Conservation (phyloP, 805 yeast genomes). For the Sugiyamaella chiloensis region DNA sequence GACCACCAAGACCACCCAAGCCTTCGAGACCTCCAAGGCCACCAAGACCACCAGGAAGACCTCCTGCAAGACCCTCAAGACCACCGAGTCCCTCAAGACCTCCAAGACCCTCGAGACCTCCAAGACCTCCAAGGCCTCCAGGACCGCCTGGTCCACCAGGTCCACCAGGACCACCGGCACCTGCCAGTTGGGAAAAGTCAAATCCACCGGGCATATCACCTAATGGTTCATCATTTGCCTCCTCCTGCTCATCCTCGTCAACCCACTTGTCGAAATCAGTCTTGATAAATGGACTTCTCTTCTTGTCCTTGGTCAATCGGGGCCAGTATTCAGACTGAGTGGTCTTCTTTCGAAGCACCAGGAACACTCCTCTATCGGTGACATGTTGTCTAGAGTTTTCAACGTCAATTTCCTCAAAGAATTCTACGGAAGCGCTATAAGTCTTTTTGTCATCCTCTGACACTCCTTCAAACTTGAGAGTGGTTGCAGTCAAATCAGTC, state of each 20-base stretch:
- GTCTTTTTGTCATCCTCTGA: conserved; percentile 41
- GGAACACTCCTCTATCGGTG: conserved; percentile 61
- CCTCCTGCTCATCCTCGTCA: conserved; percentile 97
- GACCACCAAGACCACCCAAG: conserved; percentile 8
- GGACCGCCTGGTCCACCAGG: conserved; percentile 26
- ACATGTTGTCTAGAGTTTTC: conserved; percentile 56
- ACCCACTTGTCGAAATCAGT: conserved; percentile 98
- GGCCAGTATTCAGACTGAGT: conserved; percentile 87
- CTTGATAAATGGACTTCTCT: conserved; percentile 73
- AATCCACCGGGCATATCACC: conserved; percentile 36
- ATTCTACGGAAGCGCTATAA: conserved; percentile 68
- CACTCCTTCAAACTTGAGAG: conserved; percentile 52
- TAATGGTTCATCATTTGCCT: conserved; percentile 43
- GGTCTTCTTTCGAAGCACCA: conserved; percentile 68
- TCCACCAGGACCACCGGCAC: conserved; percentile 33
- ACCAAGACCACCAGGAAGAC: conserved; percentile 18
- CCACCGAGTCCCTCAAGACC: conserved; percentile 18
- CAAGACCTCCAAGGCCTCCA: conserved; percentile 23
- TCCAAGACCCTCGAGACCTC: conserved; percentile 24
- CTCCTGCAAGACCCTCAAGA: conserved; percentile 23
- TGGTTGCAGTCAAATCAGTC: conserved; percentile 55
- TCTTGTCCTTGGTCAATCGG: conserved; percentile 82
- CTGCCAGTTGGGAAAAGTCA: conserved; percentile 37
- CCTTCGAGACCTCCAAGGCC: conserved; percentile 14
- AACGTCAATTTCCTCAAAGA: conserved; percentile 70